Evolutionary conservation across 108 stramenopile species (phyloP), one percentile per base, ranked within the genome.

Genomic region (Cylindrotheca closterium): DNA sequence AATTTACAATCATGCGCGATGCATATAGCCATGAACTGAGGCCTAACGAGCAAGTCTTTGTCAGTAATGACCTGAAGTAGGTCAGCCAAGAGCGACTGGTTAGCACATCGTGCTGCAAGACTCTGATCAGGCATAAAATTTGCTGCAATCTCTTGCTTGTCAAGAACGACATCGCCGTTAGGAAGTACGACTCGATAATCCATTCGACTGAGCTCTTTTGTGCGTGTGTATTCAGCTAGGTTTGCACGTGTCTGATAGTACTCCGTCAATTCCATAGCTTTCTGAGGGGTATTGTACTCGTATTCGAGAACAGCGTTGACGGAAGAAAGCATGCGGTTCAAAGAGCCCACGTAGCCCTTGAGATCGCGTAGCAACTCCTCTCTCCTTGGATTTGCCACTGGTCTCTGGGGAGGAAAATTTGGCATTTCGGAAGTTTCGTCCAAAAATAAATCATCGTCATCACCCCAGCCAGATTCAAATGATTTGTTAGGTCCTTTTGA

Each of bases 11-110:
- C 74, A 64, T 75, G 67, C 51, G 74, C 73, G 31, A 71, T 70
- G 42, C 85, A 67, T 74, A 79, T 62, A 45, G 81, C 75, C 66
- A 88, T 22, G 62, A 77, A 76, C 75, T 81, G 73, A 51, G 80
- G 73, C 68, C 82, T 34, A 21, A 76, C 70, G 26, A 80, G 52
- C 47, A 65, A 23, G 55, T 75, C 73, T 24, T 63, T 54, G 4
- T 82, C 77, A 1, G 88, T 89, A 21, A 89, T 55, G 48, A 87
- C 82, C 21, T 87, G 75, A 1, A 93, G 52, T 21, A 88, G 60
- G 73, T 93, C 92, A 8, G 92, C 88, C 52, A 93, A 60, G 46
- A 93, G 60, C 21, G 88, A 88, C 57, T 93, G 92, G 65, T 93
- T 93, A 27, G 92, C 78, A 30, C 84, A 77, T 47, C 88, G 82